These are phyloP conservation scores for Ilex aquifolium DNA, from an alignment of 257 asterid genomes.

Conservation along the genomic window DNA sequence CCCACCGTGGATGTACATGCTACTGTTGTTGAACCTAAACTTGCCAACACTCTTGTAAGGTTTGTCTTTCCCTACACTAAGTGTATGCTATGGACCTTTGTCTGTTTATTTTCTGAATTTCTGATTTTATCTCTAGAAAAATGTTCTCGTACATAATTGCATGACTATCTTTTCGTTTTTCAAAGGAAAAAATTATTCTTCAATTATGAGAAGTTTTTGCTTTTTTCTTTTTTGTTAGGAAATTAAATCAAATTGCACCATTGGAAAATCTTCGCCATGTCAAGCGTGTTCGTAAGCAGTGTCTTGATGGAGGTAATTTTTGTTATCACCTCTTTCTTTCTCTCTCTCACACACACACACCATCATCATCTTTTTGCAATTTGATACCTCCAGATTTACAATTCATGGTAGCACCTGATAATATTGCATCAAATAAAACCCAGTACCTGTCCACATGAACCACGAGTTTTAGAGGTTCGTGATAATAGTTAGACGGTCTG, in stretches of 20 bases:
- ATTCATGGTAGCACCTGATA: too few species aligned
- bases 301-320: conserved; percentile 50
- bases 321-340: neutral
- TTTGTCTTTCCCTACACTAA: conserved; percentile 19
- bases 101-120: neutral
- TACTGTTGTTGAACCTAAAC: too few species aligned
- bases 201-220: neutral
- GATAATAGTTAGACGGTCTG: too few species aligned
- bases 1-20: too few species aligned
- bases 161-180: neutral
- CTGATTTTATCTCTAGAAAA: too few species aligned
- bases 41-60: conserved; percentile 42
- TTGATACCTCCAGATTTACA: too few species aligned
- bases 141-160: too few species aligned
- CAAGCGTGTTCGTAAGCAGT: conserved; percentile 61
- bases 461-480: too few species aligned
- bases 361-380: too few species aligned
- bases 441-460: too few species aligned
- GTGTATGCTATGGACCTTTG: neutral
- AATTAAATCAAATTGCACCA: conserved; percentile 69
- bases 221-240: conserved; percentile 35
- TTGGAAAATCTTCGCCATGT: conserved; percentile 90
- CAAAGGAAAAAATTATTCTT: neutral
- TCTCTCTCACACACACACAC: too few species aligned
- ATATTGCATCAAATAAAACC: too few species aligned